Percentiles rank a stretch among this genome's conserved stretches.
Evolutionary conservation across 2,329 filamentous ascomycete species (phyloP).

Genomic region (Ceratocystis destructans): DNA sequence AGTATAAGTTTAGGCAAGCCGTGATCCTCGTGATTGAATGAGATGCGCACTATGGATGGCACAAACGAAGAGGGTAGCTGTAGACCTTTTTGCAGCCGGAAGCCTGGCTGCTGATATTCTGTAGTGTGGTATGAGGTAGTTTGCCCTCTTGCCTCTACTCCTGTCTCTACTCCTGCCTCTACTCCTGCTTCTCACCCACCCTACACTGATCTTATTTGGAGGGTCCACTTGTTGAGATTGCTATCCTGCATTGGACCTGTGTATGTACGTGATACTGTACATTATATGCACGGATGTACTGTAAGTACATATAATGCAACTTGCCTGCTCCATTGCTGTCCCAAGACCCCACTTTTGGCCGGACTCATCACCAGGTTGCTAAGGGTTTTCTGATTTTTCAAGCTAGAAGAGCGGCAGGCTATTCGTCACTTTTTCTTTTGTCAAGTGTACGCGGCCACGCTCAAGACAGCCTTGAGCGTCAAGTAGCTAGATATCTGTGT

Average conservation of each 20-base stretch:
- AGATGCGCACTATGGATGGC: neutral
- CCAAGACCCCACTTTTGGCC: constrained; percentile 2
- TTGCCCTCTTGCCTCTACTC: neutral
- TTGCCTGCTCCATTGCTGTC: neutral
- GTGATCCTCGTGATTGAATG: neutral
- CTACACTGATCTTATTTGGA: neutral
- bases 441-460: neutral
- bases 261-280: no score
- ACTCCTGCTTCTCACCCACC: neutral
- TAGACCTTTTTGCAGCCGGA: neutral
- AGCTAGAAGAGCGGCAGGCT: neutral
- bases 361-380: neutral
- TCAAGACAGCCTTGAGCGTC: neutral
- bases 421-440: neutral
- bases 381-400: neutral
- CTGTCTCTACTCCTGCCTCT: neutral
- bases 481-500: neutral
- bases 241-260: neutral
- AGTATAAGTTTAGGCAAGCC: neutral
- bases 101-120: neutral
- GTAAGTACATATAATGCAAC: neutral
- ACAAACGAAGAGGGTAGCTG: neutral
- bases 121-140: neutral
- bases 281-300: neutral
- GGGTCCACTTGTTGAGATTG: neutral